Evolutionary conservation across 1,284 basidiomycete genomes (phyloP).

Genomic region (Veloboletus limbatus): DNA sequence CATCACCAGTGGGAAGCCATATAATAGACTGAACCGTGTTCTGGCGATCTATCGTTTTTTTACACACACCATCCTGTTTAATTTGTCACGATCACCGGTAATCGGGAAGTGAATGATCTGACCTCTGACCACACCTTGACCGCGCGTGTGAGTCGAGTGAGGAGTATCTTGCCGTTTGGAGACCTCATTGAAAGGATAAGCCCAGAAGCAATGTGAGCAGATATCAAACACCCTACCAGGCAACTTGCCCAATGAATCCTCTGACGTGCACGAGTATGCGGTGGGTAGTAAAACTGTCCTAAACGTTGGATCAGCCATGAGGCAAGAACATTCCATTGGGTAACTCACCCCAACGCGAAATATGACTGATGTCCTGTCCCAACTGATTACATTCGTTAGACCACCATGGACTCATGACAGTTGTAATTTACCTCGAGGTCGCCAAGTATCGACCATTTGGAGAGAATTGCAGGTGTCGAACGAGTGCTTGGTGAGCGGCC

Average conservation of each 20-base stretch:
- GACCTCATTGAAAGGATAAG: slow-evolving; percentile 47
- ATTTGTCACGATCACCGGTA: slow-evolving; percentile 13
- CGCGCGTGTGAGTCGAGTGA: slow-evolving; percentile 67
- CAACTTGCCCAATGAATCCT: slow-evolving; percentile 77
- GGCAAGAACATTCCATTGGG: slow-evolving; percentile 5
- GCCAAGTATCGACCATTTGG: slow-evolving; percentile 40
- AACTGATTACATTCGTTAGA: slow-evolving; percentile 41
- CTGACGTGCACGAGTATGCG: slow-evolving; percentile 67
- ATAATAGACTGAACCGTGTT: slow-evolving; percentile 62
- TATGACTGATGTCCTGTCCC: slow-evolving; percentile 74
- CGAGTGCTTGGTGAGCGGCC: slow-evolving; percentile 35
- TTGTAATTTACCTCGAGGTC: slow-evolving; percentile 32
- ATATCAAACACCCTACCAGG: slow-evolving; percentile 48
- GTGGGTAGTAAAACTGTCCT: slow-evolving; percentile 60
- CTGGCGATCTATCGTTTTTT: slow-evolving; percentile 64
- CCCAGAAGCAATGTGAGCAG: neutral
- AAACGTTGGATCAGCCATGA: slow-evolving; percentile 14
- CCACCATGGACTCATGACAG: neutral
- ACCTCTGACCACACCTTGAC: slow-evolving; percentile 78
- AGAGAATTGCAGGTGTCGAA: slow-evolving; percentile 41
- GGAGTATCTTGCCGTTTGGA: slow-evolving; percentile 56
- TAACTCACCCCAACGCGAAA: slow-evolving; percentile 63
- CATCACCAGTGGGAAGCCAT: slow-evolving; percentile 69
- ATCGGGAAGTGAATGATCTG: slow-evolving; percentile 22
- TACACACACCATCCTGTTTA: slow-evolving; percentile 66